A percentile compares a stretch with the other conserved stretches of the same genome.
phyloP scores from a whole-genome alignment of 139 green algal genomes.

The Coccomyxa sp. region DNA sequence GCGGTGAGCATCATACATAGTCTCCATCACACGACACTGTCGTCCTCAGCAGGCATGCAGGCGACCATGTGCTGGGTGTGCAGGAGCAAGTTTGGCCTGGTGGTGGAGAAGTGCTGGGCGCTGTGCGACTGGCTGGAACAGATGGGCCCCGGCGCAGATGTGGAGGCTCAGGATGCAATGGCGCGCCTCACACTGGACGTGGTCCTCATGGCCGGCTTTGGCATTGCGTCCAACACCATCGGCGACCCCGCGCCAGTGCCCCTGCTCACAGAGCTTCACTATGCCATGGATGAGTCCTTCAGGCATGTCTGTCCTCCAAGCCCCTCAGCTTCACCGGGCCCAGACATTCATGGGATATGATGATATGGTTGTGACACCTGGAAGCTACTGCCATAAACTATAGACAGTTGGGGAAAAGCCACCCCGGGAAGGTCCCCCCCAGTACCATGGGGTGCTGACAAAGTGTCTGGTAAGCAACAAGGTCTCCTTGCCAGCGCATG shows the following conservation, averaged over 20 bases:
- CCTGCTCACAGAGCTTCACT: background rate
- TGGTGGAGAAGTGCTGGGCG: background rate
- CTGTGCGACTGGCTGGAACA: background rate
- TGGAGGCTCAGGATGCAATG: background rate
- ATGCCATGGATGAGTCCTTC: background rate
- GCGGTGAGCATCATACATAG: too few relatives aligned
- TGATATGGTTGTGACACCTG: too few relatives aligned
- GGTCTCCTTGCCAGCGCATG: too few relatives aligned
- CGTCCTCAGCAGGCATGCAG: too few relatives aligned
- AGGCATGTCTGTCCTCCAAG: background rate
- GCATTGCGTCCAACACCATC: background rate
- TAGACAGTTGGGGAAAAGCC: too few relatives aligned
- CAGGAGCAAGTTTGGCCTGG: background rate
- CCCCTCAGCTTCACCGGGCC: too few relatives aligned
- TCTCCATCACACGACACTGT: too few relatives aligned
- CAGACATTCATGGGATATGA: too few relatives aligned
- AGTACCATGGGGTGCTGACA: too few relatives aligned
- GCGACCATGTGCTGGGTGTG: background rate
- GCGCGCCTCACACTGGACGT: background rate
- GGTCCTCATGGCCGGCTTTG: background rate
- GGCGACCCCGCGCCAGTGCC: background rate
- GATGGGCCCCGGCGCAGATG: background rate
- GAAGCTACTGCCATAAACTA: too few relatives aligned
- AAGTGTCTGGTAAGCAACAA: too few relatives aligned
- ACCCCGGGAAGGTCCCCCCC: too few relatives aligned